Percentiles rank a stretch among this genome's conserved stretches.
Evolutionary conservation across 768 basidiomycete species (phyloP).

Genomic region (Lentinula raphanica): DNA sequence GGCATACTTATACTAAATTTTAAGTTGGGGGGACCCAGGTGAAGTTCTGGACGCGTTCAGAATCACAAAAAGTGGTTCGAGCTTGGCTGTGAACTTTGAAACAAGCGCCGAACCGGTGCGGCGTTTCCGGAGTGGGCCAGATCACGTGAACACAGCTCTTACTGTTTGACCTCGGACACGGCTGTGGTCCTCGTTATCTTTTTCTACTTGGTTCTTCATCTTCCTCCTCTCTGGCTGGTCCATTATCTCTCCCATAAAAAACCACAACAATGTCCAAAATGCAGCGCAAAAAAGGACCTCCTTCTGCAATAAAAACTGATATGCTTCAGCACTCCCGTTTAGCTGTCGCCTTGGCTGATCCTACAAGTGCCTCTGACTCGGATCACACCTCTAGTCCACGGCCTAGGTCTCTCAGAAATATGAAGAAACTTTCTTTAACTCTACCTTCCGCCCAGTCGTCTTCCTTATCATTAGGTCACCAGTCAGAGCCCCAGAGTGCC

Average conservation of each 20-base stretch:
- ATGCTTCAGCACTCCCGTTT: slow-evolving; percentile 46
- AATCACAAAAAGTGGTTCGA: background rate
- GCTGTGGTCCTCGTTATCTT: background rate
- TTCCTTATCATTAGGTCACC: slow-evolving; percentile 32
- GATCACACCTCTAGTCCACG: slow-evolving; percentile 40
- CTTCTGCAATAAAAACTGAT: slow-evolving; percentile 55
- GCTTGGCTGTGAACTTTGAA: background rate
- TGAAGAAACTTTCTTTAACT: slow-evolving; percentile 72
- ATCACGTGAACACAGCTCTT: background rate
- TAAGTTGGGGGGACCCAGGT: slow-evolving; percentile 2
- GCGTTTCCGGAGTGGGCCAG: background rate
- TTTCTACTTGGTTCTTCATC: background rate
- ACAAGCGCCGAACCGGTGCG: background rate
- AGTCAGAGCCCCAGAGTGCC: slow-evolving; percentile 28
- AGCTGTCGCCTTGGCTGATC: slow-evolving; percentile 42
- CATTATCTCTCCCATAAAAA: background rate
- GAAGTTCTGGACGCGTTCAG: background rate
- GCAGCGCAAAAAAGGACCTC: slow-evolving; percentile 47
- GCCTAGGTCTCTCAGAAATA: slow-evolving; percentile 52
- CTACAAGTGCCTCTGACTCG: slow-evolving; percentile 48
- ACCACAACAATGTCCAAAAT: slow-evolving; percentile 23
- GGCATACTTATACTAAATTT: slow-evolving; percentile 34
- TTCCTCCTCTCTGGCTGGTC: slow-evolving; percentile 4
- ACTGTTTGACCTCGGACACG: background rate
- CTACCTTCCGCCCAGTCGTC: slow-evolving; percentile 61